Evolutionary conservation across 2,329 filamentous ascomycete genomes (phyloP).

Genomic region (Arthroderma sp.): DNA sequence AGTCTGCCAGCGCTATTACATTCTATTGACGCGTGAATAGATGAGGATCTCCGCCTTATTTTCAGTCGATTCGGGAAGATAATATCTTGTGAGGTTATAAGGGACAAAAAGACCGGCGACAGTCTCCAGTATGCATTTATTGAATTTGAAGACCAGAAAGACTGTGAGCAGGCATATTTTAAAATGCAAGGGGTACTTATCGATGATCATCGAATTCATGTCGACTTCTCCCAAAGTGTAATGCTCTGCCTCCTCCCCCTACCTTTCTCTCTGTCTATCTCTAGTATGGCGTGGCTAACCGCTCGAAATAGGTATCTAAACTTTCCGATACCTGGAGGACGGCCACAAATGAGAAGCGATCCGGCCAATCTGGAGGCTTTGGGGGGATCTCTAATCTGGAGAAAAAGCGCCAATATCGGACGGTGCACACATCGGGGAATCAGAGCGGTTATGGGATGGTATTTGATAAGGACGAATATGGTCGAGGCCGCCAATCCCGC

Average conservation of each 20-base stretch:
- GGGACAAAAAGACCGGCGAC: slow-evolving; percentile 86
- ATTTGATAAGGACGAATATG: slow-evolving; percentile 61
- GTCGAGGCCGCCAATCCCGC: slow-evolving; percentile 9
- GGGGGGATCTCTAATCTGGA: slow-evolving; percentile 80
- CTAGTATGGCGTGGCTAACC: slow-evolving; percentile 8
- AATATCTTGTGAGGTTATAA: slow-evolving; percentile 86
- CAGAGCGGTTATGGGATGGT: slow-evolving; percentile 61
- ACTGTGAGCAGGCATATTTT: slow-evolving; percentile 90
- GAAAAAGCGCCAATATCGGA: slow-evolving; percentile 78
- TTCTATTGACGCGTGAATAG: slow-evolving; percentile 26
- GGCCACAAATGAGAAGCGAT: slow-evolving; percentile 68
- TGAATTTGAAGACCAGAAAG: slow-evolving; percentile 83
- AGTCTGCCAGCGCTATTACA: slow-evolving; percentile 3
- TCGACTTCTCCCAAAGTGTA: slow-evolving; percentile 95
- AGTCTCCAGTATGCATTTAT: slow-evolving; percentile 96
- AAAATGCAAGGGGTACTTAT: slow-evolving; percentile 98
- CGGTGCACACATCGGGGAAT: slow-evolving; percentile 39
- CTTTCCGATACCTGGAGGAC: slow-evolving; percentile 81
- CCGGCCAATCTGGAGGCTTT: slow-evolving; percentile 59
- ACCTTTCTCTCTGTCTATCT: too few species aligned
- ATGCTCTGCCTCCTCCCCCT: slow-evolving; percentile 22
- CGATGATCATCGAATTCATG: slow-evolving; percentile 92
- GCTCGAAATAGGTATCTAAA: slow-evolving; percentile 44
- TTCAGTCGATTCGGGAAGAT: slow-evolving; percentile 96
- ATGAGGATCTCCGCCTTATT: slow-evolving; percentile 87